These are phyloP conservation scores for Geotrichum macrosporum DNA, from an alignment of 1,139 yeast genomes.

Conservation along the genomic window DNA sequence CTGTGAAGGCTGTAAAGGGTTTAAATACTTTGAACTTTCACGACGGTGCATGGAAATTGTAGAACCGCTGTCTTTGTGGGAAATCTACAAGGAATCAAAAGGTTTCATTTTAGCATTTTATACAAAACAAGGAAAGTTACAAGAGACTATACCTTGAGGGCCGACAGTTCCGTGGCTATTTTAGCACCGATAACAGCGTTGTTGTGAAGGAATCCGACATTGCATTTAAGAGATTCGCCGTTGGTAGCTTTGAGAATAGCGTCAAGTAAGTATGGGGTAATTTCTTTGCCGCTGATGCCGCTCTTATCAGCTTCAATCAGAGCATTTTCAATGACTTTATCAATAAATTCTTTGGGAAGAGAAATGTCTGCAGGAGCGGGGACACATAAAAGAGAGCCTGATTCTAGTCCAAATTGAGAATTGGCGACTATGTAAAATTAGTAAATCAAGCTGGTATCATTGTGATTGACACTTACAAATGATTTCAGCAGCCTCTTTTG, in stretches of 20 bases:
- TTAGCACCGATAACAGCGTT: conserved; percentile 66
- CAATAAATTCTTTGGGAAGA: conserved; percentile 51
- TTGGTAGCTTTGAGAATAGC: conserved; percentile 61
- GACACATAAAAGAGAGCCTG: conserved; percentile 76
- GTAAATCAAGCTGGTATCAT: conserved; percentile 8
- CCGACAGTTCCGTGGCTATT: conserved; percentile 55
- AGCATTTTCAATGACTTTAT: conserved; percentile 55
- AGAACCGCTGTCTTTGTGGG: not conserved
- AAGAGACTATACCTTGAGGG: conserved; percentile 37
- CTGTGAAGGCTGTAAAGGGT: not conserved
- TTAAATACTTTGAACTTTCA: too few species aligned
- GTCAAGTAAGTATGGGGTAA: conserved; percentile 72
- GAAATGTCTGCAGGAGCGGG: conserved; percentile 74
- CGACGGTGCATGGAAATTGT: not conserved
- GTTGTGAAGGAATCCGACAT: conserved; percentile 70
- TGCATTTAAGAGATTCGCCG: conserved; percentile 67
- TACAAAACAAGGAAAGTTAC: not conserved
- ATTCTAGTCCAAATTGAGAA: conserved; percentile 47
- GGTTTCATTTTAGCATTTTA: conserved; percentile 6
- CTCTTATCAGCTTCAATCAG: conserved; percentile 49
- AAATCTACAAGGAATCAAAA: conserved; percentile 1
- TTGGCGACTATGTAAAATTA: conserved; percentile 40
- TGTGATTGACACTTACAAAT: conserved; percentile 40
- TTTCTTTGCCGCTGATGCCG: conserved; percentile 63
- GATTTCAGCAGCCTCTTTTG: conserved; percentile 58